phyloP scores from a whole-genome alignment of 306 rosid species.

The Macrotyloma uniflorum region DNA sequence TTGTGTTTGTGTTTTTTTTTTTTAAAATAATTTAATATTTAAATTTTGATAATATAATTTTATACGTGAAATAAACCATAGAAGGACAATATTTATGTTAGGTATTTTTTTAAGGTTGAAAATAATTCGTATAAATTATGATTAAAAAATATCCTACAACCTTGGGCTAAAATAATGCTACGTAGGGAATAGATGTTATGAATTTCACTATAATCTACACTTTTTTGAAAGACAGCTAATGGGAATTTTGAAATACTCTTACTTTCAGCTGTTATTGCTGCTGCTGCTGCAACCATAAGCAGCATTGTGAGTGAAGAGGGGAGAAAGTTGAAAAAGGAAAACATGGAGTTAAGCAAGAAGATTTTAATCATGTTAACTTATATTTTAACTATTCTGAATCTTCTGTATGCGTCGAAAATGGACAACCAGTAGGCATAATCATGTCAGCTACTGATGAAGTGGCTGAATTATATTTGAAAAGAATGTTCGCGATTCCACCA shows the following conservation, averaged over 20 bases:
- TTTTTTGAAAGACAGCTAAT: background rate
- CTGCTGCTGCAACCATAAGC: background rate
- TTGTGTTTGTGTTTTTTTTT: too few species aligned
- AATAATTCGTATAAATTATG: too few species aligned
- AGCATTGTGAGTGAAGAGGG: background rate
- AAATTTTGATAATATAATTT: too few species aligned
- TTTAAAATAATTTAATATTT: too few species aligned
- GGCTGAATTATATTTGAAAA: conserved; percentile 50
- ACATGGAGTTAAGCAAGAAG: background rate
- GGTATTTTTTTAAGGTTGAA: too few species aligned
- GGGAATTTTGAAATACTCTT: background rate
- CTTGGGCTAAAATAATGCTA: too few species aligned
- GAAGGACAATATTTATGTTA: too few species aligned
- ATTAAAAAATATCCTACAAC: too few species aligned
- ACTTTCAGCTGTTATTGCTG: background rate
- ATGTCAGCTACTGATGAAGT: conserved; percentile 8
- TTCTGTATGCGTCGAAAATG: background rate
- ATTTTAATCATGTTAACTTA: background rate
- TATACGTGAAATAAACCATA: too few species aligned
- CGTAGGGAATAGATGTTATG: too few species aligned
- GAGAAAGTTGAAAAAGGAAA: background rate
- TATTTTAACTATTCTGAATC: background rate
- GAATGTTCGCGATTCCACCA: conserved; percentile 43
- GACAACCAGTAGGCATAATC: background rate
- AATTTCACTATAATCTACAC: too few species aligned